A percentile compares a stretch with the other conserved stretches of the same genome.
Evolutionary conservation across 208 protist genomes (phyloP).

Genomic region (Phytomonas serpens): DNA sequence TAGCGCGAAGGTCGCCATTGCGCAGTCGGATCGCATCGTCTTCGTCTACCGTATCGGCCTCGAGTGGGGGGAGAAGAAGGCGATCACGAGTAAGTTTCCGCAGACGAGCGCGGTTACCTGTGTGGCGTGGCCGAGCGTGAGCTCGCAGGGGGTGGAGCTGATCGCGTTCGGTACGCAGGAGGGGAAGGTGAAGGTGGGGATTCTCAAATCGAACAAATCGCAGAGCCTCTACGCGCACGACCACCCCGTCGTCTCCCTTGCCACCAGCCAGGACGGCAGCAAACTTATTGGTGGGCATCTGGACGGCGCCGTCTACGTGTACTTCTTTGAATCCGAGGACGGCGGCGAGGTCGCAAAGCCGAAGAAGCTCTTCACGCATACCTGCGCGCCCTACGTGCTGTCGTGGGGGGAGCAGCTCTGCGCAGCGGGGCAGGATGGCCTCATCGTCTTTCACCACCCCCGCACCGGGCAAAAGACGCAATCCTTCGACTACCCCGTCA

Average conservation of each 20-base stretch:
- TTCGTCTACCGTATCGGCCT: conserved; percentile 95
- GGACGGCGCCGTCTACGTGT: conserved; percentile 87
- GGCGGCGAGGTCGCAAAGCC: conserved; percentile 41
- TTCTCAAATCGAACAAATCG: conserved; percentile 92
- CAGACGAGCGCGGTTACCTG: conserved; percentile 86
- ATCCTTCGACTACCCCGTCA: conserved; percentile 81
- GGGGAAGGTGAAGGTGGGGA: conserved; percentile 92
- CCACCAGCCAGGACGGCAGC: conserved; percentile 61
- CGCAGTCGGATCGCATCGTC: conserved; percentile 95
- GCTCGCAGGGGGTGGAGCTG: conserved; percentile 87
- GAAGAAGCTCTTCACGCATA: conserved; percentile 84
- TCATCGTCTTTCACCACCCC: conserved; percentile 90
- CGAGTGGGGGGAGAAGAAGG: conserved; percentile 97
- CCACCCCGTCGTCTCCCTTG: conserved; percentile 82
- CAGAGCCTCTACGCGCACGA: conserved; percentile 91
- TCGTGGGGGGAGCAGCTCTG: conserved; percentile 92
- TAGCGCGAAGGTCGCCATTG: conserved; percentile 91
- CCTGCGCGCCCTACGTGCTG: conserved; percentile 83
- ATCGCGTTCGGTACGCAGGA: conserved; percentile 93
- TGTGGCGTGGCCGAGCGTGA: conserved; percentile 87
- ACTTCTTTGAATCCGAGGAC: conserved; percentile 85
- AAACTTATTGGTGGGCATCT: conserved; percentile 89
- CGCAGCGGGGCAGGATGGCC: conserved; percentile 85
- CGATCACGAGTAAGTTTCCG: conserved; percentile 96
- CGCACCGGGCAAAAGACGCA: conserved; percentile 77